Evolutionary conservation across 192 early-diverging fungal genomes (phyloP).

Genomic region (Umbelopsis vinacea): DNA sequence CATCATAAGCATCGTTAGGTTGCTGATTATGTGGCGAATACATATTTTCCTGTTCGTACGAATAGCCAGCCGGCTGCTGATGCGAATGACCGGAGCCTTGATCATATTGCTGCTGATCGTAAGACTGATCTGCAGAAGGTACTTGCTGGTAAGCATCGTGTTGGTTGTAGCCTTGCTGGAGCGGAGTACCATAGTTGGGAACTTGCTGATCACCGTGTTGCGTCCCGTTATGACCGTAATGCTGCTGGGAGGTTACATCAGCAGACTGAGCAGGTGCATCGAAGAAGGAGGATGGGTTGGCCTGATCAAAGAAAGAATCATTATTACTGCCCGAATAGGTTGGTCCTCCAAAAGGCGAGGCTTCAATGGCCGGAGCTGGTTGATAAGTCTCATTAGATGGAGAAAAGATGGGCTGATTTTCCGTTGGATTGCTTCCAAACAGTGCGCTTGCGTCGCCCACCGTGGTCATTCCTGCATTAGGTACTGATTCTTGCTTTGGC

Average conservation of each 20-base stretch:
- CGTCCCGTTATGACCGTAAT: conserved; percentile 7
- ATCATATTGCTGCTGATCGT: conserved; percentile 12
- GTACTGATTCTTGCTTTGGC: background rate
- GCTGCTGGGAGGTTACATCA: background rate
- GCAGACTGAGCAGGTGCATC: background rate
- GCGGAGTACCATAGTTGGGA: background rate
- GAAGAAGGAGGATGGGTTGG: background rate
- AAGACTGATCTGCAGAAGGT: background rate
- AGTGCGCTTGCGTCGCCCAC: conserved; percentile 10
- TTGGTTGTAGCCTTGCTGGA: background rate
- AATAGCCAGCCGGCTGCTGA: background rate
- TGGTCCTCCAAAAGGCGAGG: background rate
- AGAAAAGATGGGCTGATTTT: background rate
- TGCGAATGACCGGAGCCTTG: background rate
- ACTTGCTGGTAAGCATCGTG: conserved; percentile 4
- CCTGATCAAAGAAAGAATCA: conserved; percentile 12
- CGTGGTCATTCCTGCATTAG: background rate
- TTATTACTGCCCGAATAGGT: background rate
- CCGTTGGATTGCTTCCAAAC: background rate
- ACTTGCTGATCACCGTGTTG: conserved; percentile 8
- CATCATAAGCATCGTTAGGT: conserved; percentile 10
- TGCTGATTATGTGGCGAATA: conserved; percentile 3
- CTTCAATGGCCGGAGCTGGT: background rate
- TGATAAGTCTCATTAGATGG: background rate
- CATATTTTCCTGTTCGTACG: background rate